phyloP scores from a whole-genome alignment of 2,329 filamentous ascomycete genomes.

The Phyllosticta ampelicida region DNA sequence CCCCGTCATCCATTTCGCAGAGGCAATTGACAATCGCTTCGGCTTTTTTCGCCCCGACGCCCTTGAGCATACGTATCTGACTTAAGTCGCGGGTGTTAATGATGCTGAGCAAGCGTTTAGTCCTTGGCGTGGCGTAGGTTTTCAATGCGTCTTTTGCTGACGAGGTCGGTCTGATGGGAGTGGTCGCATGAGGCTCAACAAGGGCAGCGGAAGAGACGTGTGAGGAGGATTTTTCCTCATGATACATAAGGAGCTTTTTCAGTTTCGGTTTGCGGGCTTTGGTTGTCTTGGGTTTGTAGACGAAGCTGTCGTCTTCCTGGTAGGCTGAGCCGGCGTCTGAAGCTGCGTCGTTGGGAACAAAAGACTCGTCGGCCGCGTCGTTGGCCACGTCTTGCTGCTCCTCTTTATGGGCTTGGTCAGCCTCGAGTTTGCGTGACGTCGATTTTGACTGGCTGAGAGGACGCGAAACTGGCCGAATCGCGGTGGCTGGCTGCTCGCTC shows the following conservation, averaged over 20 bases:
- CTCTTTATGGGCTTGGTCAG: conserved; percentile 12
- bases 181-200: neutral
- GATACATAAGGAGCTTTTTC: conserved; percentile 27
- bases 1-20: conserved; percentile 35
- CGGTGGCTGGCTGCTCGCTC: conserved; percentile 24
- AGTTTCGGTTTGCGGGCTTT: conserved; percentile 18
- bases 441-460: neutral
- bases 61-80: conserved; percentile 55
- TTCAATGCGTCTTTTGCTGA: conserved; percentile 14
- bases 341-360: conserved; percentile 23
- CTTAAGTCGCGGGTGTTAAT: conserved; percentile 61
- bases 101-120: conserved; percentile 53
- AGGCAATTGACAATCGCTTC: conserved; percentile 40
- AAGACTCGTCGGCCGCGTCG: conserved; percentile 14
- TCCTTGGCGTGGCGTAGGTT: conserved; percentile 35
- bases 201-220: neutral
- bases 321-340: conserved; percentile 22
- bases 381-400: conserved; percentile 19
- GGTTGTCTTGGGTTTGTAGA: conserved; percentile 24
- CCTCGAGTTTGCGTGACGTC: neutral
- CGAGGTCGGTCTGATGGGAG: neutral
- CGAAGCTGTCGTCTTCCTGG: conserved; percentile 26
- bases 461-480: conserved; percentile 6
- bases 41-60: conserved; percentile 64
- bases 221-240: conserved; percentile 14